A percentile compares a stretch with the other conserved stretches of the same genome.
Evolutionary conservation across 495 filamentous ascomycete species (phyloP).

Genomic region (Podospora comata): DNA sequence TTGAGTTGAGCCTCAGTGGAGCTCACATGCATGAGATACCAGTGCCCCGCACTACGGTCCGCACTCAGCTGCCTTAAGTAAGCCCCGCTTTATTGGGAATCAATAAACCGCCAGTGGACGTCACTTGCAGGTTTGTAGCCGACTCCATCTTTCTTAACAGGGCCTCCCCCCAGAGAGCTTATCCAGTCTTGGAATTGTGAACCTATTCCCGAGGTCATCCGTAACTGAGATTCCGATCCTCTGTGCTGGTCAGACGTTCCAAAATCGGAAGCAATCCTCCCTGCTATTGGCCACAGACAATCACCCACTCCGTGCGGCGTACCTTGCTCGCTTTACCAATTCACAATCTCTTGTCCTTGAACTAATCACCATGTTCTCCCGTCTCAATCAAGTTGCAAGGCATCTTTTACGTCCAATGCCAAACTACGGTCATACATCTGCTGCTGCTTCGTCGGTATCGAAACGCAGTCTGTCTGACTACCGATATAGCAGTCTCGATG

Average conservation of each 20-base stretch:
- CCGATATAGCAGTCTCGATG: background rate
- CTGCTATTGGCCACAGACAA: background rate
- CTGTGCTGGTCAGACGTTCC: background rate
- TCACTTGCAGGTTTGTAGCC: background rate
- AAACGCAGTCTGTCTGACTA: constrained; percentile 38
- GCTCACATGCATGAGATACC: background rate
- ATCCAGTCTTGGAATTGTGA: too few species aligned
- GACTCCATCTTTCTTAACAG: background rate
- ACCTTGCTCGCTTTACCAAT: background rate
- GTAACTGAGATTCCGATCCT: background rate
- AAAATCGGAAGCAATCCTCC: background rate
- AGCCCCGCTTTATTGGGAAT: background rate
- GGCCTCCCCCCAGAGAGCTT: background rate
- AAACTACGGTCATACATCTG: constrained; percentile 50
- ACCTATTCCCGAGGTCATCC: too few species aligned
- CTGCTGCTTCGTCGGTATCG: constrained; percentile 25
- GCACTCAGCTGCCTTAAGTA: background rate
- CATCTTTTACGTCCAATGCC: constrained; percentile 66
- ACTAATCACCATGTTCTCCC: constrained; percentile 60
- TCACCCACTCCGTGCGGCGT: background rate
- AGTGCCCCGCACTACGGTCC: constrained; percentile 15
- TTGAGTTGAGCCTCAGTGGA: constrained; percentile 8
- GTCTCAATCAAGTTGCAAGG: constrained; percentile 67
- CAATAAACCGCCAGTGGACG: background rate
- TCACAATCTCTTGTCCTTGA: background rate